Base-by-base conservation (phyloP, 257 asterid genomes). In the Gynochthodes officinalis region DNA sequence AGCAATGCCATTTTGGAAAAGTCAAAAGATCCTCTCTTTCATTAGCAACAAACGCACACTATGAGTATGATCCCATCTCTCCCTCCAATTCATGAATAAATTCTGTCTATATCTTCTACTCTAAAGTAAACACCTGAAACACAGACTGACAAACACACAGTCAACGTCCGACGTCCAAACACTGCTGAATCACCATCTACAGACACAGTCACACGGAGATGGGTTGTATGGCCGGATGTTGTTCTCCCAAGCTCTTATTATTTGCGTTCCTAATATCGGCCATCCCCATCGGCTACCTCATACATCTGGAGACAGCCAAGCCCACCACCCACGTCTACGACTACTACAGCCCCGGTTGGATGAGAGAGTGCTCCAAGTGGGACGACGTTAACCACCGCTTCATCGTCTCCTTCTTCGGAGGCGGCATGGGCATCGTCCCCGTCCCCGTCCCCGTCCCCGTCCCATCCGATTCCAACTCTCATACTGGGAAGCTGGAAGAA, bases 291-390 rank as follows among this genome's bases (percentile, higher is more conserved):
- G 96, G 96, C 19, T 80, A 85, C 78, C 59, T 93, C 37, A 75
- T 93, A 53, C 96, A 78, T 50, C 75, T 84, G 39, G 98, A 89
- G 44, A 86, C 93, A 0, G 75, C 88, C 19, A 77, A 66, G 54
- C 92, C 89, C 9, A 42, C 83, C n/a, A 80, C 86, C 27, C 93
- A 88, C 83, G 84, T 76, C 25, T 87, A 75, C 81, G 74, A 83
- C 80, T 89, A 79, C 88, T 81, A 75, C 88, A 83, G 95, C 88
- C 44, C 64, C 6, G 95, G 96, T 1, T 91, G 93, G 92, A 69
- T 94, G 64, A 86, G 98, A n/a, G 98, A 94, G 87, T 82, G 90
- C 80, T 57, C 88, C 71, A 94, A 89, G 79, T 94, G 96, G 97
- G 98, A 94, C 82, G 86, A 82, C 35, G 66, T 63, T 59, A 83